phyloP scores from a whole-genome alignment of 805 yeast species.

The Wickerhamomyces ciferrii region DNA sequence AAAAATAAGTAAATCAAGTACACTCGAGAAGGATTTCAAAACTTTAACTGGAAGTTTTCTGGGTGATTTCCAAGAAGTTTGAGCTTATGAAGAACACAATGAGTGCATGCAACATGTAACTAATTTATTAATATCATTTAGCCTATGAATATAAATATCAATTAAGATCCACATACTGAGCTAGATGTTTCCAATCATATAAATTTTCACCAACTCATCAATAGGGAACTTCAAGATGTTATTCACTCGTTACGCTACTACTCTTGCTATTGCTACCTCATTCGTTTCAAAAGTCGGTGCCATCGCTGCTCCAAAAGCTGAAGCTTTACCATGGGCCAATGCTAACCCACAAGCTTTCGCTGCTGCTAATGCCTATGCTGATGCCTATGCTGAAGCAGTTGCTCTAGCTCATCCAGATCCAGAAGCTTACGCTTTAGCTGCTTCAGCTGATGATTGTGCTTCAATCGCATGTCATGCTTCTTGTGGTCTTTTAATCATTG shows the following conservation, averaged over 20 bases:
- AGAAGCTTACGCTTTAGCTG: constrained; percentile 15
- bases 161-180: too few relatives aligned
- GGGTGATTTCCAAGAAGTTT: background rate
- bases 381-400: constrained; percentile 1
- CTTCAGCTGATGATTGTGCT: constrained; percentile 7
- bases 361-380: constrained; percentile 1
- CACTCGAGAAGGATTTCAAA: too few relatives aligned
- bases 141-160: too few relatives aligned
- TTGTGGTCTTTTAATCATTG: constrained; percentile 25
- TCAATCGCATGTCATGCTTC: constrained; percentile 21
- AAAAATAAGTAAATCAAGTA: too few relatives aligned
- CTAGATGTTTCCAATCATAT: too few relatives aligned
- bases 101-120: too few relatives aligned
- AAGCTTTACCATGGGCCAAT: background rate
- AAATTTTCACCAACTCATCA: too few relatives aligned
- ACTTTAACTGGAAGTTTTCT: too few relatives aligned
- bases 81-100: background rate
- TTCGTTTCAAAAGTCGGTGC: background rate
- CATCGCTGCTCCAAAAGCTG: background rate
- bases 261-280: background rate
- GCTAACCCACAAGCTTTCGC: background rate
- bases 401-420: constrained; percentile 7
- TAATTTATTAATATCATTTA: too few relatives aligned
- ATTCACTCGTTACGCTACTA: background rate
- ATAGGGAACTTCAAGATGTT: too few relatives aligned